A percentile compares a stretch with the other conserved stretches of the same genome.
These are phyloP conservation scores for Stephania cephalantha DNA, from an alignment of 164 flowering plant genomes.

Conservation along the genomic window DNA sequence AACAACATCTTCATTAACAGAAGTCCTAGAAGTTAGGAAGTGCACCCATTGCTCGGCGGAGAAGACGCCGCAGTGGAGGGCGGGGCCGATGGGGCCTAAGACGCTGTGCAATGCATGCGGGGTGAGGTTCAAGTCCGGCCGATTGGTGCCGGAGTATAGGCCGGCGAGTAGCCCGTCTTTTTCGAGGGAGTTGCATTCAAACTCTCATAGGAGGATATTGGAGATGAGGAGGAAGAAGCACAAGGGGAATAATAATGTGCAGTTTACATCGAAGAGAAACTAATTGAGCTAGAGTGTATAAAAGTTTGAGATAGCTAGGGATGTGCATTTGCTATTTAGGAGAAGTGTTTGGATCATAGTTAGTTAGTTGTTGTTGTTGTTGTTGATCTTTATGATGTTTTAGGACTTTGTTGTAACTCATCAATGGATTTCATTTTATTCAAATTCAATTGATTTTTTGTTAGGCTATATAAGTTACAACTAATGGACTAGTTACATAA, in stretches of 20 bases:
- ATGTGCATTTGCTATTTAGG: too few species aligned
- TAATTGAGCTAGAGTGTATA: too few species aligned
- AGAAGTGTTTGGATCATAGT: too few species aligned
- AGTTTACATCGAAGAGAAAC: too few species aligned
- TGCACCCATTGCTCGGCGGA: conserved; percentile 74
- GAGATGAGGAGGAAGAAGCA: conserved; percentile 76
- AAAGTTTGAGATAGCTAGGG: too few species aligned
- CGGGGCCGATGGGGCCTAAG: conserved; percentile 80
- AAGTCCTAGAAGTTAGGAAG: conserved; percentile 26
- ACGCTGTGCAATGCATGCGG: conserved; percentile 95
- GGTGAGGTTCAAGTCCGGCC: conserved; percentile 80
- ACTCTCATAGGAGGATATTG: conserved; percentile 71
- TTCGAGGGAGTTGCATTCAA: conserved; percentile 54
- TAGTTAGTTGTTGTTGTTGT: too few species aligned
- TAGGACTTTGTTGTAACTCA: too few species aligned
- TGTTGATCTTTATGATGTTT: too few species aligned
- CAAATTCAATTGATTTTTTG: too few species aligned
- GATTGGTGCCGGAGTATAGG: conserved; percentile 82
- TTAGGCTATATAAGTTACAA: too few species aligned
- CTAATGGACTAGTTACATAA: too few species aligned
- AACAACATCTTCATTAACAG: background rate
- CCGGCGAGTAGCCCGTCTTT: conserved; percentile 83
- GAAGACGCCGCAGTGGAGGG: conserved; percentile 92
- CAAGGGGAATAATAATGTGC: background rate
- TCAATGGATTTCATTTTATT: too few species aligned